A percentile compares a stretch with the other conserved stretches of the same genome.
These are phyloP conservation scores for Nannochloris sp. DNA, from an alignment of 139 green algal genomes.

Conservation along the genomic window DNA sequence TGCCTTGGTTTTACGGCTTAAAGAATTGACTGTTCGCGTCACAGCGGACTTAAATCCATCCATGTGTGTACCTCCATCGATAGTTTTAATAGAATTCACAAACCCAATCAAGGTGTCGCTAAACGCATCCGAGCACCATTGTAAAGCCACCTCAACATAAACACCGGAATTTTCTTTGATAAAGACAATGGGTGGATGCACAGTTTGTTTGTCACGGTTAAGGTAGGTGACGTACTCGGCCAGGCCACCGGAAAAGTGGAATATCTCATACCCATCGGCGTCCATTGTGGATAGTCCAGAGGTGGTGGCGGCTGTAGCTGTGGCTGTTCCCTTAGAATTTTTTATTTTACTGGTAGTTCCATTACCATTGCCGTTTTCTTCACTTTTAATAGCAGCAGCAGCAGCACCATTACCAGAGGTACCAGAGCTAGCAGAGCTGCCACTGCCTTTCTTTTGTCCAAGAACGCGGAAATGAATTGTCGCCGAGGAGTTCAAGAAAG, in stretches of 20 bases:
- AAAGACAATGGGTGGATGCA: constrained; percentile 70
- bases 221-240: constrained; percentile 80
- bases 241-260: constrained; percentile 61
- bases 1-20: constrained; percentile 61
- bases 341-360: not conserved
- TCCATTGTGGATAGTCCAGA: not conserved
- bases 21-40: constrained; percentile 72
- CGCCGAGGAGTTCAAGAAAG: constrained; percentile 86
- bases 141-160: constrained; percentile 66
- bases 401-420: too few relatives aligned
- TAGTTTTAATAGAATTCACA: constrained; percentile 93
- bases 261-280: constrained; percentile 55
- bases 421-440: too few relatives aligned
- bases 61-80: constrained; percentile 93
- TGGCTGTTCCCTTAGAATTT: not conserved
- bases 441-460: too few relatives aligned
- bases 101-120: constrained; percentile 85
- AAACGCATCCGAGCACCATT: constrained; percentile 82
- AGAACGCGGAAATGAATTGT: constrained; percentile 53
- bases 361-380: constrained; percentile 5
- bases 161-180: constrained; percentile 48
- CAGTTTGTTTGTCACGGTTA: constrained; percentile 43
- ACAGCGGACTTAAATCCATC: constrained; percentile 83
- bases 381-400: too few relatives aligned
- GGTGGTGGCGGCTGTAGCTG: not conserved